Evolutionary conservation across 208 protist genomes (phyloP).

Genomic region (Trypanosomatidae sp.): DNA sequence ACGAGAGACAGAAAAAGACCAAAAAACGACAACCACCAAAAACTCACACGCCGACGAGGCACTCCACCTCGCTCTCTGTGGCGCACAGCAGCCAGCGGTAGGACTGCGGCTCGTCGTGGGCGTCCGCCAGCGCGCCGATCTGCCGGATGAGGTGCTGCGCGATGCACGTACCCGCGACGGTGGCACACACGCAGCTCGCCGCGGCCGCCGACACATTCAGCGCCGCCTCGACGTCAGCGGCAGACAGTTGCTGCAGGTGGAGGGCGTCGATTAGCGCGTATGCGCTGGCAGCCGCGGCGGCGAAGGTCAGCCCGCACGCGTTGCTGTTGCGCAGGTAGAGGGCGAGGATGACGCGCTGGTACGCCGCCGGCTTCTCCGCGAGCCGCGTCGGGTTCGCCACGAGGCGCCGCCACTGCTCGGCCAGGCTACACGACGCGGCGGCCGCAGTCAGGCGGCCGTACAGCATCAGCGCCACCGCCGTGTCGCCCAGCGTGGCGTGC

Average conservation of each 20-base stretch:
- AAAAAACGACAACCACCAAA: no score
- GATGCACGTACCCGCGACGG: constrained; percentile 42
- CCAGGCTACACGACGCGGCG: no score
- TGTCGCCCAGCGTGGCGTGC: constrained; percentile 9
- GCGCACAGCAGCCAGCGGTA: constrained; percentile 23
- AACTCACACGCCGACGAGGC: constrained; percentile 21
- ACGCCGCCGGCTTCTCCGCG: constrained; percentile 24
- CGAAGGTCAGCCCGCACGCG: constrained; percentile 3
- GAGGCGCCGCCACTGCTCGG: constrained; percentile 31
- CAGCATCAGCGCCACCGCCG: constrained; percentile 34
- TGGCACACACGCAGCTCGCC: constrained; percentile 19
- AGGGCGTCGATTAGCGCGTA: constrained; percentile 30
- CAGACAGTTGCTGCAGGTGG: constrained; percentile 33
- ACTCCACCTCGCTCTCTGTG: constrained; percentile 25
- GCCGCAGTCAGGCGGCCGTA: constrained; percentile 5
- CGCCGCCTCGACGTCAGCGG: constrained; percentile 18
- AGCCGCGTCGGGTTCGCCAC: constrained; percentile 25
- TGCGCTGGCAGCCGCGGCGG: constrained; percentile 6
- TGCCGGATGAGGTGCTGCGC: constrained; percentile 48
- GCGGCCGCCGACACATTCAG: background rate
- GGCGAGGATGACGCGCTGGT: constrained; percentile 33
- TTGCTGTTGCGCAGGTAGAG: constrained; percentile 23
- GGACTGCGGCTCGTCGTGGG: constrained; percentile 10
- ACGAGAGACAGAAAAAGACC: no score
- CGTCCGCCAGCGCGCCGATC: constrained; percentile 8